phyloP scores from a whole-genome alignment of 73 alveolate species.

The Tetrahymena malaccensis region DNA sequence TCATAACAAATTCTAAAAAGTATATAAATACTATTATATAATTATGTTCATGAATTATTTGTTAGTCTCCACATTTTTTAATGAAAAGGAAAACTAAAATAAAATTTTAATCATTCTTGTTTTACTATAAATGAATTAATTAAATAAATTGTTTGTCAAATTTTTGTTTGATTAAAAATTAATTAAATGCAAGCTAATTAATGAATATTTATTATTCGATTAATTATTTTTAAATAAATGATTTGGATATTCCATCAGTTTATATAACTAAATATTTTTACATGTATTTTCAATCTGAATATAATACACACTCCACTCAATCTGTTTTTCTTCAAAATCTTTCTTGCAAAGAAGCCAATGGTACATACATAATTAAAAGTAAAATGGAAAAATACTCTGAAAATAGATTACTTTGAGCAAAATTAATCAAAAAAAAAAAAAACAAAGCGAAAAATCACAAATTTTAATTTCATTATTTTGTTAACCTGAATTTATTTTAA shows the following conservation, averaged over 20 bases:
- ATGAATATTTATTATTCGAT: too few relatives aligned
- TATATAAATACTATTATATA: neutral
- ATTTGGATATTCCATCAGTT: neutral
- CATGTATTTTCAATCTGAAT: neutral
- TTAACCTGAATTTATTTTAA: too few relatives aligned
- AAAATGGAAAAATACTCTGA: too few relatives aligned
- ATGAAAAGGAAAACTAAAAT: neutral
- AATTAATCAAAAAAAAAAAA: too few relatives aligned
- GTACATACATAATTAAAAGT: too few relatives aligned
- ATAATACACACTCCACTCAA: neutral
- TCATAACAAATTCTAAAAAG: neutral
- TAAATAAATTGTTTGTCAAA: too few relatives aligned
- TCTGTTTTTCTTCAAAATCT: neutral
- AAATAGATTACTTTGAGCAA: too few relatives aligned
- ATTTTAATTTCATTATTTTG: too few relatives aligned
- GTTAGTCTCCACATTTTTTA: neutral
- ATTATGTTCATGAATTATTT: neutral
- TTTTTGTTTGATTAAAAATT: neutral
- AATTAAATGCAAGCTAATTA: too few relatives aligned
- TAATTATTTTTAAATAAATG: too few relatives aligned
- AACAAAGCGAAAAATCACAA: too few relatives aligned
- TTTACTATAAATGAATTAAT: too few relatives aligned
- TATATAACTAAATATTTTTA: neutral
- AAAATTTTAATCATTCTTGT: neutral
- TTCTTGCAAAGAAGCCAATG: neutral